Evolutionary conservation across 2,329 filamentous ascomycete species (phyloP).

Genomic region (Fonsecaea pedrosoi): DNA sequence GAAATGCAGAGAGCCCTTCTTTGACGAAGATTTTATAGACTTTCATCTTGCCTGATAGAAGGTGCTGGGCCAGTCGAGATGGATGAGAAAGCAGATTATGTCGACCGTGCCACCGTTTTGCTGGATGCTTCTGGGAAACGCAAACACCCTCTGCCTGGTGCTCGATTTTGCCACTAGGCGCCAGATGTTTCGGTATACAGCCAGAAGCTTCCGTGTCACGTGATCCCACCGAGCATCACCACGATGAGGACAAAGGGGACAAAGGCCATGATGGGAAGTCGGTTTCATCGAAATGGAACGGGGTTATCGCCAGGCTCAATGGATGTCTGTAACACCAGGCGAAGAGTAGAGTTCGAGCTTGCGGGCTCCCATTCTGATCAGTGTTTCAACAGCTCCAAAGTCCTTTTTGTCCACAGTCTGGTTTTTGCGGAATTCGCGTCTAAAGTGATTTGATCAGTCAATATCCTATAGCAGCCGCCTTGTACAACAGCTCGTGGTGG

Average conservation of each 20-base stretch:
- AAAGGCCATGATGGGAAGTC: not conserved
- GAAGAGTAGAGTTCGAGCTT: slow-evolving; percentile 84
- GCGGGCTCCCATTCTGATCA: slow-evolving; percentile 78
- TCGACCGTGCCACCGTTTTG: slow-evolving; percentile 15
- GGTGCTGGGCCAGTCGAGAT: slow-evolving; percentile 24
- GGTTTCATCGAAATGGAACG: not conserved
- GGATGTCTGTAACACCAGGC: slow-evolving; percentile 78
- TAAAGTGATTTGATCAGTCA: slow-evolving; percentile 46
- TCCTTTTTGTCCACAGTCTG: slow-evolving; percentile 78
- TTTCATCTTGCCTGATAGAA: slow-evolving; percentile 32
- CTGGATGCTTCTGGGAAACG: slow-evolving; percentile 35
- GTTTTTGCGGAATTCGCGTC: slow-evolving; percentile 78
- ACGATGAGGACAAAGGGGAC: not conserved
- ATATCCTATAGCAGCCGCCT: not conserved
- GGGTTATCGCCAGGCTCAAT: slow-evolving; percentile 38
- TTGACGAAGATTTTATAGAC: slow-evolving; percentile 35
- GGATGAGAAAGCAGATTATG: slow-evolving; percentile 35
- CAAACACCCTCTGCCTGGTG: slow-evolving; percentile 33
- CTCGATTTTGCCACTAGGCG: slow-evolving; percentile 30
- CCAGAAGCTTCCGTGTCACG: slow-evolving; percentile 35
- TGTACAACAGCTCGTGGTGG: not conserved
- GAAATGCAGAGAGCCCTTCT: slow-evolving; percentile 21
- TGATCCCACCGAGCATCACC: slow-evolving; percentile 6
- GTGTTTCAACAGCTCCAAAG: slow-evolving; percentile 83
- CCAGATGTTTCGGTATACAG: slow-evolving; percentile 30